Evolutionary conservation across 305 asterid genomes (phyloP).

Genomic region (Rubia tinctorum): DNA sequence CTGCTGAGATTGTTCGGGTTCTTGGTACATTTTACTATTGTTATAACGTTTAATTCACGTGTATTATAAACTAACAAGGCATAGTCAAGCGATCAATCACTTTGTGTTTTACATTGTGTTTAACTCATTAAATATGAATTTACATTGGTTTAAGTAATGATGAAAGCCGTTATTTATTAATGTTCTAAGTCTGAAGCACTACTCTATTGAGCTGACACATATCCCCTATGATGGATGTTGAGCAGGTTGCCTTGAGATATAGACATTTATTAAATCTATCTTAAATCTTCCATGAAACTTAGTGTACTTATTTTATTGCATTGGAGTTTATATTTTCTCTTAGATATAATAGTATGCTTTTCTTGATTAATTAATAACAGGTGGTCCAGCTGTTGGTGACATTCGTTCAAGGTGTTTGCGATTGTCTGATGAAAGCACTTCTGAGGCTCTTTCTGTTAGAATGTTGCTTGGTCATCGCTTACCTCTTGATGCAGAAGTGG

Average conservation of each 20-base stretch:
- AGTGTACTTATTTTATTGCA: background rate
- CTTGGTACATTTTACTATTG: constrained; percentile 57
- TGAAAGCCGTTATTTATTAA: background rate
- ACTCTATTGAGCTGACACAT: background rate
- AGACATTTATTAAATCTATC: background rate
- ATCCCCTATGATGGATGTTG: background rate
- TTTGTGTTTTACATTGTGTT: background rate
- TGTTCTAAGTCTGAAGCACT: background rate
- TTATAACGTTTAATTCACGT: constrained; percentile 20
- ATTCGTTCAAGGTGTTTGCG: constrained; percentile 96
- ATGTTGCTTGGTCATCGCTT: constrained; percentile 87
- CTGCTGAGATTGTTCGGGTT: constrained; percentile 98
- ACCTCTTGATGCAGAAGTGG: constrained; percentile 70
- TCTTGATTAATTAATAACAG: constrained; percentile 36
- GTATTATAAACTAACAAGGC: background rate
- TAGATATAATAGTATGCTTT: constrained; percentile 6
- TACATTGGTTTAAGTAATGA: background rate
- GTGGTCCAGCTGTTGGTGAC: constrained; percentile 99
- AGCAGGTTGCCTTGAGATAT: background rate
- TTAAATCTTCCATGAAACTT: background rate
- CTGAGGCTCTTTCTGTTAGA: constrained; percentile 89
- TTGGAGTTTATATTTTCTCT: background rate
- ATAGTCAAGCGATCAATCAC: background rate
- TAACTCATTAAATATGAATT: background rate
- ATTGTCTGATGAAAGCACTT: constrained; percentile 82